Base-by-base conservation (phyloP, 352 stramenopile genomes). In the Pythium brachiatum region DNA sequence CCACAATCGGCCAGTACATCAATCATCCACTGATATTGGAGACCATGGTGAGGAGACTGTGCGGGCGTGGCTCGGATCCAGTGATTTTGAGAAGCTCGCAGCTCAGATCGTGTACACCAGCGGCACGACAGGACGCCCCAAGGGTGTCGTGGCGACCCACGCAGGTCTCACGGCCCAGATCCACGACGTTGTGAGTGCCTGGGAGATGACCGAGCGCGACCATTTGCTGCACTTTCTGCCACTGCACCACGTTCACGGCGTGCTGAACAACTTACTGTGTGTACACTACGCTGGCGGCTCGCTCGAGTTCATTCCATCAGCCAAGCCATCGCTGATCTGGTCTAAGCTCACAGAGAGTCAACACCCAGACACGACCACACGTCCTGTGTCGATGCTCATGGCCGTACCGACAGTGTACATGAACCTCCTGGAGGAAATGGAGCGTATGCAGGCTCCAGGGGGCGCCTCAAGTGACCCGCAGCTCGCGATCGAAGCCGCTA, bases 361-460 rank as follows among this genome's bases (percentile, higher is more conserved):
- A 53, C 47, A 15, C 23, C 21, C 23, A 25, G 16, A 38, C 43
- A 9, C 46, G 15, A 66, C 0, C 26, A 53, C 50, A 36, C 57
- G 57, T 15, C 57, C 57, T 0, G 72, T 85, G 20, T 84, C 80
- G 6, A 77, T 97, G 69, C 77, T 97, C 52, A 97, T 97, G 90
- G 92, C 87, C 7, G 92, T 98, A 9, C 92, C 92, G 0, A 97
- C 90, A 0, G 90, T 98, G 52, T 98, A 97, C 79, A 85, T 90
- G 66, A 83, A 90, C 56, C 62, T 98, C 39, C 70, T 97, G 15
- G 86, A 97, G 65, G 75, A 79, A 6, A 78, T 89, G 21, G 76
- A 89, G 44, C 59, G 69, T 21, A 16, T 71, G 21, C 34, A 70
- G 39, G 25, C 39, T 31, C 38, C 67, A 23, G 54, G 66, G 8